A percentile compares a stretch with the other conserved stretches of the same genome.
Evolutionary conservation across 257 asterid genomes (phyloP).

Genomic region (Gentiana macrophylla): DNA sequence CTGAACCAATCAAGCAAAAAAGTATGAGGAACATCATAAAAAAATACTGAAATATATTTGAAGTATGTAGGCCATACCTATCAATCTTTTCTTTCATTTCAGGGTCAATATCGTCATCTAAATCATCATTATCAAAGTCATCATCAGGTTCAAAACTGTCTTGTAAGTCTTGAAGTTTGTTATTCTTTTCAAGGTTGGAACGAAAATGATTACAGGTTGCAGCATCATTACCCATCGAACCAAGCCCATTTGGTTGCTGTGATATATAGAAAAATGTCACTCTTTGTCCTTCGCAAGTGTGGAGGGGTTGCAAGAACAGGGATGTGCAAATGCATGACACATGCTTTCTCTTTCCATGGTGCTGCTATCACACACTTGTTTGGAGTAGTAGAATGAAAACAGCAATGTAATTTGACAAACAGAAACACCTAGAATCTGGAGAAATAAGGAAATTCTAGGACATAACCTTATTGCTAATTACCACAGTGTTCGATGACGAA

Average conservation of each 20-base stretch:
- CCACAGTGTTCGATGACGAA: slow-evolving; percentile 37
- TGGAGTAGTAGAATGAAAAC: background rate
- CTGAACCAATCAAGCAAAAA: background rate
- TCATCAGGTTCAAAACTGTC: slow-evolving; percentile 47
- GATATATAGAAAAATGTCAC: slow-evolving; percentile 13
- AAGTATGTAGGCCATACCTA: slow-evolving; percentile 46
- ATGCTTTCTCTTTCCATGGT: background rate
- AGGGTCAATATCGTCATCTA: slow-evolving; percentile 86
- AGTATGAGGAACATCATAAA: background rate
- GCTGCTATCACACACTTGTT: background rate
- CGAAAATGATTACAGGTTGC: slow-evolving; percentile 25
- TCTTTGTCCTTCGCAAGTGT: slow-evolving; percentile 1
- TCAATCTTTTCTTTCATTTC: slow-evolving; percentile 84
- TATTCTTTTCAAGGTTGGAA: slow-evolving; percentile 25
- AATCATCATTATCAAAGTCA: slow-evolving; percentile 63
- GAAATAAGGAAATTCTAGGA: slow-evolving; percentile 10
- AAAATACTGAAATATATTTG: slow-evolving; percentile 6
- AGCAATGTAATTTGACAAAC: background rate
- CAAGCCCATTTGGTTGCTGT: slow-evolving; percentile 40
- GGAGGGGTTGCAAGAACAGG: background rate
- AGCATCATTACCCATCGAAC: slow-evolving; percentile 27
- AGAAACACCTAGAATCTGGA: slow-evolving; percentile 8
- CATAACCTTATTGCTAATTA: slow-evolving; percentile 45
- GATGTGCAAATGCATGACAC: background rate
- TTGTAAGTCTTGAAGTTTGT: slow-evolving; percentile 39